Evolutionary conservation across 306 rosid genomes (phyloP).

Genomic region (Vigna angularis): DNA sequence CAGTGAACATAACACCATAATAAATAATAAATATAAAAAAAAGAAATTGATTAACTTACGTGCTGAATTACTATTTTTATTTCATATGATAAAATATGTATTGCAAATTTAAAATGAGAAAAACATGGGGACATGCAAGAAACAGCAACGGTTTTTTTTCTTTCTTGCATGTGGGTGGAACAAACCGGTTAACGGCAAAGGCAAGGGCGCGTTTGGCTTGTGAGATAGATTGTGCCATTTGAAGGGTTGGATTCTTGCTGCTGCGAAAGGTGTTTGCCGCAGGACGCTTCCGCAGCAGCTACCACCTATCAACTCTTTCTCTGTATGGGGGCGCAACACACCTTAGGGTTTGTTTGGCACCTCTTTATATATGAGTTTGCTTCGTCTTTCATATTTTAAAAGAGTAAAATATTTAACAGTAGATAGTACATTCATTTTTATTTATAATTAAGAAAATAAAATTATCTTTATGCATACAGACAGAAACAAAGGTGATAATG

Average conservation of each 20-base stretch:
- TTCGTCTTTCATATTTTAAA: too few species aligned
- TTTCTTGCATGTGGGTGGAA: not conserved
- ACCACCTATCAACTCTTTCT: not conserved
- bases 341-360: not conserved
- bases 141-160: not conserved
- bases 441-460: too few species aligned
- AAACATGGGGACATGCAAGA: not conserved
- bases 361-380: not conserved
- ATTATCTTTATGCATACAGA: too few species aligned
- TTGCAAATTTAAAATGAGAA: too few species aligned
- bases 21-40: too few species aligned
- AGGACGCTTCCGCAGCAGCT: constrained; percentile 22
- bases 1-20: not conserved
- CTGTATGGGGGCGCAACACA: not conserved
- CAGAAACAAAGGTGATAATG: too few species aligned
- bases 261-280: not conserved
- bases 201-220: constrained; percentile 14
- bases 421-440: too few species aligned
- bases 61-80: too few species aligned
- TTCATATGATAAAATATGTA: too few species aligned
- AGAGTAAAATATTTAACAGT: too few species aligned
- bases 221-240: constrained; percentile 6
- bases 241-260: not conserved
- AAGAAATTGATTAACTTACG: too few species aligned
- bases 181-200: not conserved